Evolutionary conservation across 345 rosid genomes (phyloP).

Genomic region (Linum lewisii): DNA sequence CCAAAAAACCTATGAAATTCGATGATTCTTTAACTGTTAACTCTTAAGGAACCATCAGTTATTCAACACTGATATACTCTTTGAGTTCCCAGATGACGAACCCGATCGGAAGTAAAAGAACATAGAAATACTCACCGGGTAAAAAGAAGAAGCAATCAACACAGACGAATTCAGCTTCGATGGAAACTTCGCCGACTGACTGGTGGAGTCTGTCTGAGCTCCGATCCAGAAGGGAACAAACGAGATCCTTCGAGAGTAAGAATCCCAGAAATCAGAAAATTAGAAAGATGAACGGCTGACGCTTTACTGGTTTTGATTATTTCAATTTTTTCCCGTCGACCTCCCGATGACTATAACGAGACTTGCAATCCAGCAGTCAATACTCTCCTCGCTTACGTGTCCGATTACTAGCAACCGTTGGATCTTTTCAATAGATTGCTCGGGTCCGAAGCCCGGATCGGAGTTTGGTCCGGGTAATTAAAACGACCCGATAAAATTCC

Average conservation of each 20-base stretch:
- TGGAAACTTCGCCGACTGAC: no score
- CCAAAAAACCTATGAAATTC: not conserved
- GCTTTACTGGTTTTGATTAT: not conserved
- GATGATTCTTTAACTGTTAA: not conserved
- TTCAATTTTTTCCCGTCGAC: not conserved
- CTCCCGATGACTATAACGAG: not conserved
- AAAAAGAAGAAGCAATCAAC: constrained; percentile 3
- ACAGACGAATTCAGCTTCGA: not conserved
- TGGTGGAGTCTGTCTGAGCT: not conserved
- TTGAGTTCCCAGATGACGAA: no score
- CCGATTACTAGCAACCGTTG: not conserved
- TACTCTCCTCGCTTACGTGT: not conserved
- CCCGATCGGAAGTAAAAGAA: not conserved
- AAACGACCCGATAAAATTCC: not conserved
- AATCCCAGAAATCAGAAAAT: not conserved
- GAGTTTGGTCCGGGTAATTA: not conserved
- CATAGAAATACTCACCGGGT: constrained; percentile 5
- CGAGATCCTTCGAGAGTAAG: not conserved
- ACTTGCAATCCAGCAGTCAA: constrained; percentile 1
- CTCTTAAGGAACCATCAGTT: not conserved
- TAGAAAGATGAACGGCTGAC: not conserved
- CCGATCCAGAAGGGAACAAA: not conserved
- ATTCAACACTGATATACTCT: no score
- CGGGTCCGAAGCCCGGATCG: not conserved
- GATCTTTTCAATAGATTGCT: not conserved